Base-by-base conservation (phyloP, 805 yeast species). In the Yamadazyma laniorum region DNA sequence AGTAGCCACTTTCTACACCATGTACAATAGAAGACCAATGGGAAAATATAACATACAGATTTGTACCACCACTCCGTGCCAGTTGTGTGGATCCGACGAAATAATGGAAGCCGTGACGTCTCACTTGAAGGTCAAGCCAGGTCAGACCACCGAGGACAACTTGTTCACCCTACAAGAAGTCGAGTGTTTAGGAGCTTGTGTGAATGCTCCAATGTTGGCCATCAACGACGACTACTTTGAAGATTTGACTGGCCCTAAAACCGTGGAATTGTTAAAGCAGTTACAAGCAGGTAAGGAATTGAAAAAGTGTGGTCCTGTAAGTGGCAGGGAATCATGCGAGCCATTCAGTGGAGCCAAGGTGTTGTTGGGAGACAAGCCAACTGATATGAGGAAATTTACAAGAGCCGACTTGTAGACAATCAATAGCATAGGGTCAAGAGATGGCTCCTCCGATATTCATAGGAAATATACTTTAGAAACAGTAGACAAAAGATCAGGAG, bases 131-230 rank as follows among this genome's bases (percentile, higher is more conserved):
- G 67, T 84, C 57, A 72, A 78, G 58, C 86, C 89, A 6, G 93
- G 93, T 45, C 80, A 85, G 59, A 85, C 90, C 36, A 82, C 91
- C 22, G 56, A 65, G 11, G 95, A 87, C 65, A 79, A 79, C 25
- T 63, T 81, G 49, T 86, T 86, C 71, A 84, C 95, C 13, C 66
- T 86, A 46, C 86, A 85, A 53, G 95, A 86, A 62, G 95, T 86
- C 46, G 95, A 86, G 66, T 86, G 95, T 65, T 76, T 85, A 35
- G 95, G 95, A 42, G 95, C 95, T 3, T 86, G 95, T 72, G 89
- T 86, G 35, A 86, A 86, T 61, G 95, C 85, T 6, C 95, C 95
- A 37, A 86, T 86, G 87, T 70, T 87, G 39, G 95, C 86, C 44
- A 67, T 86, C 37, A 85, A 85, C 61, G 95, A 86, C 63, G 89